A percentile compares a stretch with the other conserved stretches of the same genome.
Conservation (phyloP, 2,329 filamentous ascomycete genomes). For the Beauveria rudraprayagi region DNA sequence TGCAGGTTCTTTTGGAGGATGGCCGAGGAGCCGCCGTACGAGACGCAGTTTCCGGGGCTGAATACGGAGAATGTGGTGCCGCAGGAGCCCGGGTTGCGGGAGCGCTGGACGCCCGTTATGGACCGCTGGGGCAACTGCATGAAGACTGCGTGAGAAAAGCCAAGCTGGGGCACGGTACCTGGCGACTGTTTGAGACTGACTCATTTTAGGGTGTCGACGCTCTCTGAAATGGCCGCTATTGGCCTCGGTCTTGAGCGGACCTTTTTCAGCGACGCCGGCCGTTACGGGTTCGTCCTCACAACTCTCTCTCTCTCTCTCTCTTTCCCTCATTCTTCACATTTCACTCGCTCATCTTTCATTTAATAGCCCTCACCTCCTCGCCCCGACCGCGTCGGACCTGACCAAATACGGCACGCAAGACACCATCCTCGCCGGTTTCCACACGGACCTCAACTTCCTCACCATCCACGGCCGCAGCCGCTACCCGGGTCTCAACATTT, state of each 20-base stretch:
- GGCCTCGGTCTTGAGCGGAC: constrained; percentile 45
- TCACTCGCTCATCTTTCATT: background rate
- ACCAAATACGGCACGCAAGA: constrained; percentile 42
- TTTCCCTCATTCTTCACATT: background rate
- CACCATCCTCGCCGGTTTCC: constrained; percentile 56
- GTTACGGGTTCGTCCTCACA: constrained; percentile 40
- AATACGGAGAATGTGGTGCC: constrained; percentile 50
- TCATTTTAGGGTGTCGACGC: constrained; percentile 38
- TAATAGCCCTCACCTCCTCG: constrained; percentile 49
- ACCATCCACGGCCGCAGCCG: constrained; percentile 57
- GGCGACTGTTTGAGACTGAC: background rate
- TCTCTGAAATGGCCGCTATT: constrained; percentile 51
- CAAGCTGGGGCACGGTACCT: background rate
- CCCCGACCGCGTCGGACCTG: constrained; percentile 52
- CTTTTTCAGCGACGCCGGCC: constrained; percentile 46
- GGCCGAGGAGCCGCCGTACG: constrained; percentile 44
- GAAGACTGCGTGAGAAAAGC: constrained; percentile 42
- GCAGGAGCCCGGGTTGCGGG: constrained; percentile 37
- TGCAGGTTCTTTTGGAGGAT: constrained; percentile 58
- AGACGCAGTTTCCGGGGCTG: constrained; percentile 46
- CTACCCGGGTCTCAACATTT: constrained; percentile 54
- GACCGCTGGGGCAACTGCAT: constrained; percentile 50
- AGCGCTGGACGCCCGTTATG: constrained; percentile 47
- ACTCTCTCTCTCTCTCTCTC: too few species aligned
- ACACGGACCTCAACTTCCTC: constrained; percentile 57